Base-by-base conservation (phyloP, 2,329 filamentous ascomycete genomes). In the Coniella lustricola region DNA sequence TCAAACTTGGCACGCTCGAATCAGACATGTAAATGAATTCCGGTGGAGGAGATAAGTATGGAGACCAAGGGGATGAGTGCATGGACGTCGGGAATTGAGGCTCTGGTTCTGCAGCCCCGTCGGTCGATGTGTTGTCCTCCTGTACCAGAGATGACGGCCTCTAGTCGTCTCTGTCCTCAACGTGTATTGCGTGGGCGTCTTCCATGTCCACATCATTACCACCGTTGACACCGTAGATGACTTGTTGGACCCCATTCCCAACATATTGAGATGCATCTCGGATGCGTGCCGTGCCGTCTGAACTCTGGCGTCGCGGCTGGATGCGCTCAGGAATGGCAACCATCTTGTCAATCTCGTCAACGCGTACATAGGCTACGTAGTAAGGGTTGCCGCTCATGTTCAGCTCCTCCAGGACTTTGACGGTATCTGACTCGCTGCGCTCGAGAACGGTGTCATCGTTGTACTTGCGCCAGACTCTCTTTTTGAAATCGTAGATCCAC, bases 401-500 rank as follows among this genome's bases (percentile, higher is more conserved):
- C 42, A 87, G 74, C 53, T 79, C 74, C 20, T 78, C 73, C 55
- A 93, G 82, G 35, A 95, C 87, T 43, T 84, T 78, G 14, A 74
- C 72, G 7, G 77, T 73, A 58, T 87, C 77, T 9, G 13, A 13
- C 14, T 31, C 38, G 21, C 81, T 76, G 50, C 76, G 72, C 54
- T 87, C 81, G 3, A 79, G 83, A 20, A 98, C 90, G 14, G 76
- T 76, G 46, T 85, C 84, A 60, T 98, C 93, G 62, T 98, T 98
- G 73, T 96, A 98, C 60, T 87, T 89, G 49, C 90, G 84, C 90
- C 93, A 98, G 17, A 90, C 72, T 32, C 82, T 70, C 40, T 81
- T 78, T 55, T 84, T 78, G 64, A 95, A 95, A 68, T 97, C 93
- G 60, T 83, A 87, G 55, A 98, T 94, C 77, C 90, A 96, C 38